Evolutionary conservation across 768 basidiomycete species (phyloP), one percentile per base, ranked within the genome.

Genomic region (Auriscalpium vulgare): DNA sequence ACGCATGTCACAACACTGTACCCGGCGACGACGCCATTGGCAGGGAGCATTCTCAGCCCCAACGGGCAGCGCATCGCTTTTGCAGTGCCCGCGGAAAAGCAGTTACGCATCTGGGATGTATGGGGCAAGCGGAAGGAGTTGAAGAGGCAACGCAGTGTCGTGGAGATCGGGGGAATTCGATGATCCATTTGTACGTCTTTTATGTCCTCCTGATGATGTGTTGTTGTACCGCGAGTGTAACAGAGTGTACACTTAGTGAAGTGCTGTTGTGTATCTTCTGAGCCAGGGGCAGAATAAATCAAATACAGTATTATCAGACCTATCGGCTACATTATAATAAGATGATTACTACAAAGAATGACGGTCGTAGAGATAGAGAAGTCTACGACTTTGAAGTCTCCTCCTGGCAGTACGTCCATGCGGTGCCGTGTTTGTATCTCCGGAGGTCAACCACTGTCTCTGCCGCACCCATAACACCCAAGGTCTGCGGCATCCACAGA

Each of bases 41-140:
- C 78, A 14, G 80, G 80, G 45, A 79, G 82, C 56, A 72, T 87
- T 3, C 59, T 75, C 68, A 82, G 71, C 74, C 79, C 61, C 65
- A 80, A 67, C 69, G 85, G 67, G 65, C 80, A 69, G 51, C 73
- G 71, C 54, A 72, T 83, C 16, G 77, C 86, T 5, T 73, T 83
- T 47, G 83, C 82, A 1, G 77, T 82, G 1, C 82, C 84, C 5
- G 77, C 75, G 35, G 85, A 88, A 67, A 78, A 76, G 64, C 85
- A 85, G 66, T 65, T 88, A 54, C 83, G 82, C 70, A 77, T 85
- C 44, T 84, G 78, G 74, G 83, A 80, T 50, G 72, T 78, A 9
- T 81, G 79, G 79, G 72, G 74, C 37, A 78, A 75, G 66, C 66
- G 69, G 53, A 75, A 54, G 36, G 53, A 54, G n/a, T 23, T 54